Evolutionary conservation across 306 rosid species (phyloP), one percentile per base, ranked within the genome.

Genomic region (Cicer bijugum): DNA sequence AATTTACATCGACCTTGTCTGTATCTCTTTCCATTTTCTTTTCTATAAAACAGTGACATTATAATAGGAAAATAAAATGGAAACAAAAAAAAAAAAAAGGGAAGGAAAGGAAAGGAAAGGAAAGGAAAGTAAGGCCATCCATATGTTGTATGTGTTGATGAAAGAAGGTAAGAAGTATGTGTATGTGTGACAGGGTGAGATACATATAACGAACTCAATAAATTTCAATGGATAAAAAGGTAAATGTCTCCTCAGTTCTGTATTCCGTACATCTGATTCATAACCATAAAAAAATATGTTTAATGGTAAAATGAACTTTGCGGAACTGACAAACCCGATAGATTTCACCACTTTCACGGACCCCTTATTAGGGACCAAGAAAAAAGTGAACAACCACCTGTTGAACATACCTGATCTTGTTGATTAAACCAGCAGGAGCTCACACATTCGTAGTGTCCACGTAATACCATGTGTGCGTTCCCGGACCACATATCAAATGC

Each of bases 401-500:
- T 71, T 14, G 75, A 67, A 17, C 72, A 69, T 81, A 91, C 97
- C 95, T 94, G 99, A 82, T 94, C 97, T 23, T 83, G 89, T 62
- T 67, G 78, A 83, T 75, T 86, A 81, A 88, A 89, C 86, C 93
- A 88, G 89, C 97, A 94, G 75, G 90, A 83, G 82, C 91, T 94
- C 69, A 89, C 96, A 76, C 52, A 78, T 78, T 91, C 97, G 46
- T 94, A 91, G 84, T 94, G 99, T 50, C 97, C 95, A 59, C 89
- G 88, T 62, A 89, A 84, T 82, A 87, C 80, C 42, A 76, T 59
- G 74, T 85, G 47, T 6, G 87, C 85, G 47, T 79, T 86, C 73
- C 99, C 99, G 12, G 96, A 87, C 99, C 97, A 91, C 89, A 88
- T 73, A 82, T 94, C 82, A 75, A 94, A 91, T 55, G 87, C 96